Evolutionary conservation across 1,139 yeast genomes (phyloP).

Genomic region (Zygosaccharomyces pseudobailii): DNA sequence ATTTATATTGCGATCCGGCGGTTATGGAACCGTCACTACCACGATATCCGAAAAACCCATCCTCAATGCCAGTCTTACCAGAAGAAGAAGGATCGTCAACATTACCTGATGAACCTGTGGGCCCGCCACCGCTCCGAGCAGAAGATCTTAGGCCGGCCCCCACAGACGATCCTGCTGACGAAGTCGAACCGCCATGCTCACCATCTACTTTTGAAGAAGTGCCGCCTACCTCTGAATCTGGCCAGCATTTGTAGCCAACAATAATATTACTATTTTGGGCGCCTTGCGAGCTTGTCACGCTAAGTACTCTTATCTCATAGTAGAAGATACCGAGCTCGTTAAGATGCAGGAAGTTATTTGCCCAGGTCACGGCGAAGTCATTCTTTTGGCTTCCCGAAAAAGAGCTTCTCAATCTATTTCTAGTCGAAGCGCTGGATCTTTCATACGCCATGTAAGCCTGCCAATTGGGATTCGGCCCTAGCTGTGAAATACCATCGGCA

Average conservation of each 20-base stretch:
- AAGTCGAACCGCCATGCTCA: conserved; percentile 6
- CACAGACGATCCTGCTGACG: conserved; percentile 8
- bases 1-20: conserved; percentile 36
- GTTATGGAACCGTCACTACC: conserved; percentile 53
- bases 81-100: conserved; percentile 33
- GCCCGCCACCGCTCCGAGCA: conserved; percentile 11
- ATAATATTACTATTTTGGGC: conserved; percentile 40
- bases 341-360: conserved; percentile 42
- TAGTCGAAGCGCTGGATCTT: conserved; percentile 21
- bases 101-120: conserved; percentile 16
- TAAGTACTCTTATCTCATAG: conserved; percentile 46
- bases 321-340: conserved; percentile 49
- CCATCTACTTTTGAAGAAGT: conserved; percentile 5
- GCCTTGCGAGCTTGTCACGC: conserved; percentile 36
- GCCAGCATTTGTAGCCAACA: conserved; percentile 38
- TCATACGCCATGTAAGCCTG: conserved; percentile 34
- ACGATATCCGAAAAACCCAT: conserved; percentile 52
- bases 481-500: conserved; percentile 29
- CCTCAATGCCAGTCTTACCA: conserved; percentile 40
- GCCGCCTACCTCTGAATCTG: conserved; percentile 8
- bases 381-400: conserved; percentile 23
- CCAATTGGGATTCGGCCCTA: conserved; percentile 33
- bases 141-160: conserved; percentile 15
- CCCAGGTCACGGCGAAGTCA: conserved; percentile 39
- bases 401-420: conserved; percentile 22